Evolutionary conservation across 2,329 filamentous ascomycete genomes (phyloP), one percentile per base, ranked within the genome.

Genomic region (Diaporthe destruens): DNA sequence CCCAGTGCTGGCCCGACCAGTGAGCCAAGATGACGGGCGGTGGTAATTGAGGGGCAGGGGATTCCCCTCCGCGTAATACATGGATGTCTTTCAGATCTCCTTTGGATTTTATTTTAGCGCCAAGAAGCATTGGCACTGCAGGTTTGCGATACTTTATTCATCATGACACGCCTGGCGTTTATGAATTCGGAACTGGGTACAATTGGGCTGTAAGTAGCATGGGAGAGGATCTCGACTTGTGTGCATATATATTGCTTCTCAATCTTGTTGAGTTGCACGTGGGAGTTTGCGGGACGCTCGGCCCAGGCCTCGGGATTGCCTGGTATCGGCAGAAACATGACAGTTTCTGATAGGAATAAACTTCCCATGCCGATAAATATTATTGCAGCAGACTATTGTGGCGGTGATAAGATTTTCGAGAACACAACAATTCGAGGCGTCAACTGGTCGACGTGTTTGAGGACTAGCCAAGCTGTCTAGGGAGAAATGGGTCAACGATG

Each of bases 241-340:
- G 61, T 65, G 44, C 61, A 51, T 65, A 36, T 65, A 36, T 49
- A 65, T 23, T 65, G 42, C 14, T 49, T 25, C 18, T 65, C 36
- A 39, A 18, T 4, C 2, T 25, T 36, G 20, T 51, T 49, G 44
- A 32, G 16, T 34, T 6, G 42, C 44, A 36, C 44, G 5, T 36
- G 4, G 61, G 61, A 65, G 61, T 65, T 65, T 65, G n/a, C 11
- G 61, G 44, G 9, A 51, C 44, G 44, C 12, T 51, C 20, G 44
- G 12, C 2, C 20, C 11, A 7, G 44, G 32, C 18, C 44, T n/a
- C 6, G 44, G 29, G 23, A 18, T 65, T 8, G 29, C 23, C 6
- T 51, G 61, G 16, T 25, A 25, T 32, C 18, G 61, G 42, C 61
- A 65, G n/a, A 51, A 36, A 49, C 36, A n/a, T 20, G 12, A 65